Evolutionary conservation across 352 stramenopile genomes (phyloP), one percentile per base, ranked within the genome.

Genomic region (Globisporangium perplexum): DNA sequence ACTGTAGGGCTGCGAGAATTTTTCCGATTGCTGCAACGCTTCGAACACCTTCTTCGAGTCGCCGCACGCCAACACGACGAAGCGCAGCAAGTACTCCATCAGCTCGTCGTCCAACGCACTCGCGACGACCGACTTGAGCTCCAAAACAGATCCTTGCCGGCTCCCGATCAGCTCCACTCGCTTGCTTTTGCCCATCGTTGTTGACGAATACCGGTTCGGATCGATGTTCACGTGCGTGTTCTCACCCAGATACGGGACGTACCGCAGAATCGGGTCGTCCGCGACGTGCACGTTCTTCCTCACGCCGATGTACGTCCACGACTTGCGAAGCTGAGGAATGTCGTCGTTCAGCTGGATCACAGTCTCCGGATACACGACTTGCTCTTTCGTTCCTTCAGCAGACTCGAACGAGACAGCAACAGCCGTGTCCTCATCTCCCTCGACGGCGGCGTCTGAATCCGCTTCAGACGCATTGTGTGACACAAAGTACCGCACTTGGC

Each of bases 161-260:
- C 72, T 63, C 6, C 75, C 76, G 20, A 85, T 44, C 3, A 80
- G 45, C 41, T 71, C 66, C 10, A 78, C 55, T 6, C 56, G 62
- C 44, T 71, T 75, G 15, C 69, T 62, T 54, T 86, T 82, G 57
- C 75, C 71, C 30, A 90, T 77, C 4, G 74, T 88, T 8, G 79
- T 90, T 28, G 63, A 68, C 0, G 66, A 59, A 38, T 90, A 90
- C 0, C 74, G 65, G 35, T 83, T 71, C 22, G 77, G 82, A 42
- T 88, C 74, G 46, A 90, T 77, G 7, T 69, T 63, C 53, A 90
- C 54, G 3, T 55, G 62, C 5, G 66, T 61, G 23, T 77, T 66
- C 18, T 97, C 88, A 18, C 88, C 88, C 58, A 97, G 78, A 60
- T 96, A 96, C 3, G 90, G 90, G 10, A 96, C 73, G 53, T 94